These are phyloP conservation scores for Shiraia sp. DNA, from an alignment of 2,329 filamentous ascomycete species.

Conservation along the genomic window DNA sequence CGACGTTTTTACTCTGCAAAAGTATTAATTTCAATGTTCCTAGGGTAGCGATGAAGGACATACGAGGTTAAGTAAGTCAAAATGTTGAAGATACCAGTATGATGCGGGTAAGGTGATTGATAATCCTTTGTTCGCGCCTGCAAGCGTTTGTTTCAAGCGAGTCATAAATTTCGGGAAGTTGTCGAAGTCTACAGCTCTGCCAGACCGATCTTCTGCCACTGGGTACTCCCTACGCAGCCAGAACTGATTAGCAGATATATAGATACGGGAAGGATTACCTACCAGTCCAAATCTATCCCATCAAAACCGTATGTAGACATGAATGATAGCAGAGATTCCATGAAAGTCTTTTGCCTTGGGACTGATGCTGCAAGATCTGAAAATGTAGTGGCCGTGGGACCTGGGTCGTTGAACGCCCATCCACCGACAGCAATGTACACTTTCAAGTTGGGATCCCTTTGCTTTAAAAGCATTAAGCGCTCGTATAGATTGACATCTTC, in stretches of 20 bases:
- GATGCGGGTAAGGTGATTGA: constrained; percentile 19
- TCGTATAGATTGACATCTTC: not conserved
- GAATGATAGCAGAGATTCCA: constrained; percentile 42
- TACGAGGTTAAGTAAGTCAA: constrained; percentile 21
- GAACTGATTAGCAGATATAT: not conserved
- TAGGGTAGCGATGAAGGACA: not conserved
- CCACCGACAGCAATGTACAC: constrained; percentile 47
- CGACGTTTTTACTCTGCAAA: constrained; percentile 19
- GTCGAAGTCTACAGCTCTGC: constrained; percentile 35
- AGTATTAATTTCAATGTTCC: not conserved
- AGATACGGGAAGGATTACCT: constrained; percentile 8
- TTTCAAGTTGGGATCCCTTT: constrained; percentile 26
- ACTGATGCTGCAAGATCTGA: constrained; percentile 26
- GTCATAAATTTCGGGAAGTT: constrained; percentile 17
- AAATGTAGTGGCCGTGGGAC: constrained; percentile 29
- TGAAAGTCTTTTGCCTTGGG: constrained; percentile 34
- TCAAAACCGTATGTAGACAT: constrained; percentile 49
- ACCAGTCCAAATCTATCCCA: constrained; percentile 53
- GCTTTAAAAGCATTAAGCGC: constrained; percentile 33
- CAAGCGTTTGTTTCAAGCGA: not conserved
- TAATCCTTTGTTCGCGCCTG: constrained; percentile 4
- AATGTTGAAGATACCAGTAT: constrained; percentile 27
- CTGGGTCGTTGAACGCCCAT: constrained; percentile 47
- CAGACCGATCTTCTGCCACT: constrained; percentile 39
- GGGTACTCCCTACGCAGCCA: constrained; percentile 23